Evolutionary conservation across 768 basidiomycete species (phyloP).

Genomic region (Nidularia pulvinata): DNA sequence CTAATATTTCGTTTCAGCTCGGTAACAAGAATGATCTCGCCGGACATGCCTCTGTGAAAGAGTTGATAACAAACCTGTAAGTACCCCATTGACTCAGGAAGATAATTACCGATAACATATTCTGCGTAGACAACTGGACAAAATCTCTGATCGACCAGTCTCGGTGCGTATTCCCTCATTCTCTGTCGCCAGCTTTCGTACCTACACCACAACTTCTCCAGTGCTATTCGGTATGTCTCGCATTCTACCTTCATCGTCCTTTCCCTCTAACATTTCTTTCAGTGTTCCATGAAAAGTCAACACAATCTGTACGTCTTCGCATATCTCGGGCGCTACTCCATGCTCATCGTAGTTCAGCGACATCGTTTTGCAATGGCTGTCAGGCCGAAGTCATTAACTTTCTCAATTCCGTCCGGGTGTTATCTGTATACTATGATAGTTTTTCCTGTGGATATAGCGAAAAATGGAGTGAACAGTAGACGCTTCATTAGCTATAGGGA

Average conservation of each 20-base stretch:
- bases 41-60: conserved; percentile 76
- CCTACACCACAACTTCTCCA: conserved; percentile 17
- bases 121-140: conserved; percentile 65
- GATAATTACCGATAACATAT: background rate
- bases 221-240: conserved; percentile 74
- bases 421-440: background rate
- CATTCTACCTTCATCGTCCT: background rate
- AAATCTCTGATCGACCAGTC: conserved; percentile 77
- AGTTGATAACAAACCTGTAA: conserved; percentile 78
- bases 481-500: too few species aligned
- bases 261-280: conserved; percentile 3
- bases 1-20: conserved; percentile 40
- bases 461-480: too few species aligned
- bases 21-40: conserved; percentile 94
- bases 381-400: conserved; percentile 66
- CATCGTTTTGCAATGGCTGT: conserved; percentile 88
- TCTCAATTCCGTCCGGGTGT: background rate
- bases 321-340: background rate
- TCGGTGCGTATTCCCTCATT: conserved; percentile 59
- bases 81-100: conserved; percentile 16
- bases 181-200: conserved; percentile 1
- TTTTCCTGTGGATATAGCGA: background rate
- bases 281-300: conserved; percentile 98
- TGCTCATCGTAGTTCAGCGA: conserved; percentile 46
- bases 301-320: conserved; percentile 74